Conservation (phyloP, 371 early-diverging fungal genomes). For the Zychaea mexicana region DNA sequence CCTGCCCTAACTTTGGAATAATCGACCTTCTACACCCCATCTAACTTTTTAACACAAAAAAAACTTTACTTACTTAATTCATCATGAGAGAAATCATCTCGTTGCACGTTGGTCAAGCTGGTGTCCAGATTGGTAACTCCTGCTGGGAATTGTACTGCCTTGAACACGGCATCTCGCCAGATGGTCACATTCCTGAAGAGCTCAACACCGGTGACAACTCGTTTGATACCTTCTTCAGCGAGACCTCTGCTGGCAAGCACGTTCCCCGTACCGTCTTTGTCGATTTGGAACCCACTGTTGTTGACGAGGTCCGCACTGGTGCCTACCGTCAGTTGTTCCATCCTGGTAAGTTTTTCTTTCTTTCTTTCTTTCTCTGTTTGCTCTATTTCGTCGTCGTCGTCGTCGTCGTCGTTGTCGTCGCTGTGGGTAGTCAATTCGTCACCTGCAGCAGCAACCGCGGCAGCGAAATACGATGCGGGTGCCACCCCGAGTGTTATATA, state of each 20-base stretch:
- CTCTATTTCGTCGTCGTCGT: too few relatives aligned
- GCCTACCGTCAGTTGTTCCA: slow-evolving; percentile 98
- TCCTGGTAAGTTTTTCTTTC: slow-evolving; percentile 66
- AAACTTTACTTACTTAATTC: background rate
- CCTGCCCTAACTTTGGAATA: slow-evolving; percentile 32
- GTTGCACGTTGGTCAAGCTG: slow-evolving; percentile 95
- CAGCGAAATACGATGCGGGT: background rate
- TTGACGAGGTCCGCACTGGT: slow-evolving; percentile 96
- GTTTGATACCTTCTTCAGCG: slow-evolving; percentile 86
- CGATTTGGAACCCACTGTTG: slow-evolving; percentile 97
- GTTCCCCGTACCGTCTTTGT: slow-evolving; percentile 98
- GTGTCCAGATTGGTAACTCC: slow-evolving; percentile 99
- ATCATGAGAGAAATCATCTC: slow-evolving; percentile 97
- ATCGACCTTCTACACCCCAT: slow-evolving; percentile 24
- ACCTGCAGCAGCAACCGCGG: background rate
- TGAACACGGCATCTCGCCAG: slow-evolving; percentile 94
- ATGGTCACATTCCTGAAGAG: slow-evolving; percentile 87
- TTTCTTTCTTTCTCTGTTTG: background rate
- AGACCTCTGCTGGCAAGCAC: slow-evolving; percentile 95
- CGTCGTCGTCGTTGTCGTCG: too few relatives aligned
- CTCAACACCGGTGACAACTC: slow-evolving; percentile 30
- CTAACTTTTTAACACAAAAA: background rate
- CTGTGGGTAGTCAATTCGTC: too few relatives aligned
- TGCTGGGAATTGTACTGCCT: slow-evolving; percentile 95
- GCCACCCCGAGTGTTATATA: too few relatives aligned